Conservation (phyloP, 2,329 filamentous ascomycete species). For the Sodiomyces alkalinus region DNA sequence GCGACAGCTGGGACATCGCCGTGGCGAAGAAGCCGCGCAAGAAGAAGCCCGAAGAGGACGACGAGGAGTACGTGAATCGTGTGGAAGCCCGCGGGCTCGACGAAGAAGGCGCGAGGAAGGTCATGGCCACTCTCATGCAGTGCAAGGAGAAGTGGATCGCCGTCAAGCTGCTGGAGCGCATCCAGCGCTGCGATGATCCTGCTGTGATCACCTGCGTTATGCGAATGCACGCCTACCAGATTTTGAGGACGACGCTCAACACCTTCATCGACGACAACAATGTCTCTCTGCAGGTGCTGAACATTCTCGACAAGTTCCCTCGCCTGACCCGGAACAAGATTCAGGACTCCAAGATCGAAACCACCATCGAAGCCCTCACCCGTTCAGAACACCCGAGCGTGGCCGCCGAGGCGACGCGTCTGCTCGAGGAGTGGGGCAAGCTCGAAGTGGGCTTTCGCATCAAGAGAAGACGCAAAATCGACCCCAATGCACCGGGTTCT, state of each 20-base stretch:
- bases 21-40: conserved; percentile 82
- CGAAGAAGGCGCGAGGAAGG: conserved; percentile 74
- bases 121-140: conserved; percentile 93
- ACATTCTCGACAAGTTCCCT: conserved; percentile 78
- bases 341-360: conserved; percentile 86
- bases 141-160: conserved; percentile 99
- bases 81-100: conserved; percentile 65
- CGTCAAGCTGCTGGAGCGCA: conserved; percentile 80
- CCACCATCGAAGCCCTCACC: conserved; percentile 55
- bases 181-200: conserved; percentile 77
- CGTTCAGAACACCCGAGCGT: conserved; percentile 61
- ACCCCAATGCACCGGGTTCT: conserved; percentile 44
- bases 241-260: conserved; percentile 72
- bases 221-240: conserved; percentile 94
- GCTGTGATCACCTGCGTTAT: conserved; percentile 77
- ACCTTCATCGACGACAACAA: conserved; percentile 84
- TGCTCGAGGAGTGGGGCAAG: conserved; percentile 78
- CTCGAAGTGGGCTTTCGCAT: conserved; percentile 87
- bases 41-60: conserved; percentile 83
- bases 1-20: conserved; percentile 79
- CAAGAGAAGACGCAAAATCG: conserved; percentile 72
- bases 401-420: conserved; percentile 48
- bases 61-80: conserved; percentile 91
- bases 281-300: conserved; percentile 74
- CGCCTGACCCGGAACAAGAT: conserved; percentile 95